phyloP scores from a whole-genome alignment of 2,329 filamentous ascomycete species.

The Berkeleyomyces rouxiae region DNA sequence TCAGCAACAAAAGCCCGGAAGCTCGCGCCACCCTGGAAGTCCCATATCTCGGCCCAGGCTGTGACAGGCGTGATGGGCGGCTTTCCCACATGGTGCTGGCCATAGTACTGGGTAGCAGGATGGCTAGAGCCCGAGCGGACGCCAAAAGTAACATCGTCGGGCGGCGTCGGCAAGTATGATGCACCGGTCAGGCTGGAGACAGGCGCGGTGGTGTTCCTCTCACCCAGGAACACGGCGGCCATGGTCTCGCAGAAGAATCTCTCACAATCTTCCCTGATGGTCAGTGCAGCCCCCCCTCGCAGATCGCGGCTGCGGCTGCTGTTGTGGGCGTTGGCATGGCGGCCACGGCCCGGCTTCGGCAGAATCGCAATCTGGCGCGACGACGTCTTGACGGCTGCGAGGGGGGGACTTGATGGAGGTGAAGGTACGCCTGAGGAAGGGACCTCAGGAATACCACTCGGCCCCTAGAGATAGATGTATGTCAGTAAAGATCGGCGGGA shows the following conservation, averaged over 20 bases:
- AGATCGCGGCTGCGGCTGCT: conserved; percentile 29
- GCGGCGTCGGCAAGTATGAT: conserved; percentile 38
- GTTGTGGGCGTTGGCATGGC: conserved; percentile 17
- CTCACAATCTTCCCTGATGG: conserved; percentile 99
- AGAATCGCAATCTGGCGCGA: conserved; percentile 49
- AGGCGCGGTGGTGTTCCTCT: conserved; percentile 61
- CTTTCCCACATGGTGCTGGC: not conserved
- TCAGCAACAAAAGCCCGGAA: conserved; percentile 76
- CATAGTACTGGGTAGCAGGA: conserved; percentile 14
- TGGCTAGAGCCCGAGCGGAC: not conserved
- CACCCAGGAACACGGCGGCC: conserved; percentile 87
- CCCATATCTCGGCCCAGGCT: conserved; percentile 65
- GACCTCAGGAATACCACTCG: conserved; percentile 93
- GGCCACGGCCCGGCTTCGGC: conserved; percentile 30
- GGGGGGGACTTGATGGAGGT: conserved; percentile 77
- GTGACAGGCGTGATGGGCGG: conserved; percentile 25
- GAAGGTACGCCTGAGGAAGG: conserved; percentile 69
- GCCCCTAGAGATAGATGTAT: conserved; percentile 35
- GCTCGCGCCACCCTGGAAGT: conserved; percentile 67
- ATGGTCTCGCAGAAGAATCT: conserved; percentile 98
- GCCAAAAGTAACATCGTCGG: conserved; percentile 26
- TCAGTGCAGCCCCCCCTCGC: conserved; percentile 84
- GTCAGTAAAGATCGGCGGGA: not conserved
- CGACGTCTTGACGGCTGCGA: conserved; percentile 51
- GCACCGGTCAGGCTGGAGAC: conserved; percentile 80